Percentiles rank a stretch among this genome's conserved stretches.
Conservation (phyloP, 495 filamentous ascomycete species). For the Penicillium turbatum region DNA sequence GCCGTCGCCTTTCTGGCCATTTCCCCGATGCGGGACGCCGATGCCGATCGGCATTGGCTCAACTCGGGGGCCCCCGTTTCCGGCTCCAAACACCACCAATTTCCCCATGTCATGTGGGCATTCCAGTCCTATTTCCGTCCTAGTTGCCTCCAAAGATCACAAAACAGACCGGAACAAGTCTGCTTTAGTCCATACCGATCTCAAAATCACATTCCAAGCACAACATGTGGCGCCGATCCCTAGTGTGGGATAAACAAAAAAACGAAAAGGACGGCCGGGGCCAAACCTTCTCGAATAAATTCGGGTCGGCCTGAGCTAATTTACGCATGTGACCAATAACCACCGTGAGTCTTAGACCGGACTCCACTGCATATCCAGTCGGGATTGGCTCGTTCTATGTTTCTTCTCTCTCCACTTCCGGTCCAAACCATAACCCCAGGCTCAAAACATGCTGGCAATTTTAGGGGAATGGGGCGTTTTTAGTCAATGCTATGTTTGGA, state of each 20-base stretch:
- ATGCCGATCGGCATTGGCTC: conserved; percentile 12
- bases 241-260: no score
- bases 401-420: no score
- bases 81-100: background rate
- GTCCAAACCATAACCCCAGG: conserved; percentile 5
- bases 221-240: no score
- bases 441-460: background rate
- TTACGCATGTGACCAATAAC: conserved; percentile 1
- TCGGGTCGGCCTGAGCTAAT: conserved; percentile 14
- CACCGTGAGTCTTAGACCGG: no score
- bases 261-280: background rate
- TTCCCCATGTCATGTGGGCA: conserved; percentile 5
- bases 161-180: background rate
- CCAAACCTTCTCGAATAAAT: background rate
- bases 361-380: no score
- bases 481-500: background rate
- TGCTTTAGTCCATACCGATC: background rate
- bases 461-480: background rate
- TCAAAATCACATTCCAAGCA: no score
- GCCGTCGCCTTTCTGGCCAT: background rate
- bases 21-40: conserved; percentile 17
- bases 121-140: background rate
- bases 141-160: background rate
- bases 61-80: conserved; percentile 7
- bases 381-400: no score